Percentiles rank a stretch among this genome's conserved stretches.
These are phyloP conservation scores for Aplosporella prunicola DNA, from an alignment of 2,329 filamentous ascomycete species.

Conservation along the genomic window DNA sequence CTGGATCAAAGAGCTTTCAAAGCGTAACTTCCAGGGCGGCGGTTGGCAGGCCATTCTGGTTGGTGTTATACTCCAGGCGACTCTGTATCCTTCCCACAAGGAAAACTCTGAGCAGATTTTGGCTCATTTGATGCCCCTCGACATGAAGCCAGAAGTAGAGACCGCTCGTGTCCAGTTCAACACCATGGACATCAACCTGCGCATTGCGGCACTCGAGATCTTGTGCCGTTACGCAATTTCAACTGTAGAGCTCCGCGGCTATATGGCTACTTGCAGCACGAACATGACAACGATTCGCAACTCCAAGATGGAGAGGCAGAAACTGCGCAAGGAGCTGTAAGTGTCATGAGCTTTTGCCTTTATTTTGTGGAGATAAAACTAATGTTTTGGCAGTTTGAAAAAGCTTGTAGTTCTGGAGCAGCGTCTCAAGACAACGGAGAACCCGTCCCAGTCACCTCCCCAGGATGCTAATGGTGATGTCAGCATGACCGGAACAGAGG, in stretches of 20 bases:
- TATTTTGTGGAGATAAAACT: constrained; percentile 19
- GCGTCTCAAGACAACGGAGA: constrained; percentile 66
- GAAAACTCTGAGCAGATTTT: constrained; percentile 71
- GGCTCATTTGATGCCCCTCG: constrained; percentile 67
- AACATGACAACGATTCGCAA: constrained; percentile 94
- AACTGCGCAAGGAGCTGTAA: constrained; percentile 57
- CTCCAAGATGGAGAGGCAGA: constrained; percentile 87
- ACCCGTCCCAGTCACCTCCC: constrained; percentile 51
- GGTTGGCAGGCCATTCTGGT: constrained; percentile 89
- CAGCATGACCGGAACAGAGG: constrained; percentile 56
- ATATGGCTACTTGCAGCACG: constrained; percentile 85
- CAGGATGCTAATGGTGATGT: constrained; percentile 46
- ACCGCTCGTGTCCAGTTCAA: constrained; percentile 65
- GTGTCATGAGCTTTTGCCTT: constrained; percentile 18
- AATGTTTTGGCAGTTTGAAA: constrained; percentile 58
- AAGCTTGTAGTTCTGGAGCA: constrained; percentile 63
- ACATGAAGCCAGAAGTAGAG: constrained; percentile 64
- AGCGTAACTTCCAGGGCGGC: constrained; percentile 76
- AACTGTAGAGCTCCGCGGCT: constrained; percentile 76
- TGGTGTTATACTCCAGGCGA: constrained; percentile 76
- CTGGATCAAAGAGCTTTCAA: constrained; percentile 77
- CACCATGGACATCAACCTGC: constrained; percentile 70
- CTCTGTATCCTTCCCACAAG: constrained; percentile 61
- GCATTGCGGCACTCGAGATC: constrained; percentile 71
- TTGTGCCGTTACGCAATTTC: constrained; percentile 77